Base-by-base conservation (phyloP, 2,329 filamentous ascomycete species). In the Penicillium sp. region DNA sequence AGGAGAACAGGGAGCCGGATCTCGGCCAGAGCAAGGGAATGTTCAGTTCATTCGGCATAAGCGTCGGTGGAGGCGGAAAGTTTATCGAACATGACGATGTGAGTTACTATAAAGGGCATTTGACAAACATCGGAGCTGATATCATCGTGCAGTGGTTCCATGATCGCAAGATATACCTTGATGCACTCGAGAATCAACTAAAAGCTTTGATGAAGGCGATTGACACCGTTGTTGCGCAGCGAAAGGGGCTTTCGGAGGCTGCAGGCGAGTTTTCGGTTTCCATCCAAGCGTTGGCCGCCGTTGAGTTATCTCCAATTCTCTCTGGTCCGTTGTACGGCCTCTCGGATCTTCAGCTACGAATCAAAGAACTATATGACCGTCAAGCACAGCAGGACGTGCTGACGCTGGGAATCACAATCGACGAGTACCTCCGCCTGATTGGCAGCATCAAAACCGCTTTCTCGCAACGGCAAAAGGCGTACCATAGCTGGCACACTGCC, bases 11-110 rank as follows among this genome's bases (percentile, higher is more conserved):
- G 71, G 93, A 97, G 62, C 91, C 92, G 2, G 88, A 92, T 57
- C 84, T 96, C 4, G 88, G 88, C 47, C 95, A 98, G 79, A 96
- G 89, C 81, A 98, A 98, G 80, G 93, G 95, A 58, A 90, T 98
- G 82, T 87, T 98, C 70, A 92, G 93, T 71, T 91, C 90, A 17
- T 85, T 97, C 58, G 92, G 92, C 23, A 85, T 95, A 65, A 91
- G 85, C 65, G 88, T 94, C 29, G 91, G 93, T 31, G 86, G 88
- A 62, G 85, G 88, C 58, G 84, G 84, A 63, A 99, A 99, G 78
- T 99, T 99, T 79, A 88, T 99, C 45, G 95, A 99, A 79, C 95
- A 98, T 74, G 95, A 99, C 75, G 95, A 99, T 80, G 90, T 92
- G 78, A 82, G 90, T 81, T 56, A 21, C 47, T 30, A 3, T 52